Evolutionary conservation across 306 rosid species (phyloP), one percentile per base, ranked within the genome.

Genomic region (Ormosia emarginata): DNA sequence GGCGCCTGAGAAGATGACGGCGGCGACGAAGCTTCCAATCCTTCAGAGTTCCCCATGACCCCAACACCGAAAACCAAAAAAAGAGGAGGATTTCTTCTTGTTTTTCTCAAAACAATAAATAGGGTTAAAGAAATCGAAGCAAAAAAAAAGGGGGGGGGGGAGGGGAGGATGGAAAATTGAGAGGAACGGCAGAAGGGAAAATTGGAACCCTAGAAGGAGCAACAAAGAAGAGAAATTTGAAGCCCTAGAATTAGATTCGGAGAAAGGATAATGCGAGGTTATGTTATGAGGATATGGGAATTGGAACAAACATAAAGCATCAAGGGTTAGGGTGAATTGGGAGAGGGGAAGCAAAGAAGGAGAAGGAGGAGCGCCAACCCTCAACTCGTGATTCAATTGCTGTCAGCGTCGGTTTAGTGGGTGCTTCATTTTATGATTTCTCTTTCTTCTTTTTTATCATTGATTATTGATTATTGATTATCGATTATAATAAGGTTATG

Each of bases 31-130:
- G 63, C 33, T 30, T 75, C 82, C 87, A 84, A 34, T 65, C 87
- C 83, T 79, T 90, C 94, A 4, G 90, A 74, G 33, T 86, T 82
- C 73, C 85, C 93, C 98, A 89, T 84, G 52, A 84, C 86, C 88
- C 32, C 86, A 80, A 57, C 70, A 59, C 62, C 62, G 4, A 49
- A 59, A 13, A 13, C 14, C 17, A 13, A 53, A 67, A 67, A 32
- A 12, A 5, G 32, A 53, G 36, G 36, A 30, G 9, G 18, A 8
- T 6, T 33, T 47, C 36, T 7, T 5, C 4, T 8, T 69, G n/a
- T 30, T 39, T 7, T 14, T 41, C 34, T 4, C 4, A 17, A 4
- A 43, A 5, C 13, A 32, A 59, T 17, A 30, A 8, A 1, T 9
- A 24, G 0, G 1, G 24, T 34, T 2, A n/a, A 32, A 62, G 6